phyloP scores from a whole-genome alignment of 2,329 filamentous ascomycete species.

The Hypoxylon sp. region DNA sequence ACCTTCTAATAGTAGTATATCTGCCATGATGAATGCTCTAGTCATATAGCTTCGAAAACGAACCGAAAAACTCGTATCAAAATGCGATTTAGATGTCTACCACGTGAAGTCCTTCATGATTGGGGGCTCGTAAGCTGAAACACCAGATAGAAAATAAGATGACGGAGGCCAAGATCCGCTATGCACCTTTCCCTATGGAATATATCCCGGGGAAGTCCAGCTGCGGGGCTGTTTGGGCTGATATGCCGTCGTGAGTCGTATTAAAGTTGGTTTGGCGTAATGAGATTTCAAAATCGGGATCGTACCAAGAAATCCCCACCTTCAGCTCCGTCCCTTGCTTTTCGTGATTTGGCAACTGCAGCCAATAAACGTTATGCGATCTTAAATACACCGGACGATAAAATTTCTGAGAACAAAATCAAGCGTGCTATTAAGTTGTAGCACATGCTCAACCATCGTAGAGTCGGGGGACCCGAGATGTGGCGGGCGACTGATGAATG shows the following conservation, averaged over 20 bases:
- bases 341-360: conserved; percentile 10
- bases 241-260: conserved; percentile 28
- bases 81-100: conserved; percentile 10
- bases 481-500: neutral
- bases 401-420: neutral
- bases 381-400: neutral
- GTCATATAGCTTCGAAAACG: conserved; percentile 11
- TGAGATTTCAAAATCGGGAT: neutral
- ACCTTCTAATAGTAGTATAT: conserved; percentile 7
- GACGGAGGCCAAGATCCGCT: conserved; percentile 12
- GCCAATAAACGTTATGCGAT: conserved; percentile 20
- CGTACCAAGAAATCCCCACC: conserved; percentile 13
- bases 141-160: conserved; percentile 3
- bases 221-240: neutral
- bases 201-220: neutral
- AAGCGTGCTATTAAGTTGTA: neutral
- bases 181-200: conserved; percentile 17
- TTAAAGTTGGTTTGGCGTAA: conserved; percentile 24
- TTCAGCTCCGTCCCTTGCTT: conserved; percentile 13
- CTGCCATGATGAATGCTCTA: neutral
- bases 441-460: neutral
- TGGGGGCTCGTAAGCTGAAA: neutral
- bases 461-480: conserved; percentile 1
- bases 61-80: neutral
- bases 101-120: neutral